These are phyloP conservation scores for Ophiocordyceps unilateralis DNA, from an alignment of 2,329 filamentous ascomycete genomes.

Conservation along the genomic window DNA sequence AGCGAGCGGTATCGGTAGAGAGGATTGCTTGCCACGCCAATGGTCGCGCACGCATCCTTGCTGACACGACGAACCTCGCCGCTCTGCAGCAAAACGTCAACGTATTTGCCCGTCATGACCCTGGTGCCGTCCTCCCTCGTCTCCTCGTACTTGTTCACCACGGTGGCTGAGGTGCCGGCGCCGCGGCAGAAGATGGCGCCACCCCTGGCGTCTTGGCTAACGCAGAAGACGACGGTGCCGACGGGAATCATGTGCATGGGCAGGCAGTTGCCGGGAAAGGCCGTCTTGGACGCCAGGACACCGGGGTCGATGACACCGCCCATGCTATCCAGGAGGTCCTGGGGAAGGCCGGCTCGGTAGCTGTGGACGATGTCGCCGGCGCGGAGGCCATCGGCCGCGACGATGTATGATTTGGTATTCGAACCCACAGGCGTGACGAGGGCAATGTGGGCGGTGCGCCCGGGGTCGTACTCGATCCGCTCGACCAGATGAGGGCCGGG, in stretches of 20 bases:
- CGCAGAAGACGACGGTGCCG: slow-evolving; percentile 82
- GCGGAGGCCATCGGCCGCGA: slow-evolving; percentile 87
- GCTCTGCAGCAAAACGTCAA: slow-evolving; percentile 76
- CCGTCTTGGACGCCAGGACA: slow-evolving; percentile 87
- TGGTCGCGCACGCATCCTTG: slow-evolving; percentile 84
- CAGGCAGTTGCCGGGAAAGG: slow-evolving; percentile 85
- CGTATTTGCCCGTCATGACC: slow-evolving; percentile 55
- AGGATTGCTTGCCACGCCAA: slow-evolving; percentile 86
- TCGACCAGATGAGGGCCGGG: slow-evolving; percentile 79
- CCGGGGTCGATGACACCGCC: slow-evolving; percentile 85
- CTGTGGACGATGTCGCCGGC: slow-evolving; percentile 85
- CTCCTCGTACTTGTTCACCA: slow-evolving; percentile 78
- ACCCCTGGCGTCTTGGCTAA: slow-evolving; percentile 58
- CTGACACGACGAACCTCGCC: slow-evolving; percentile 81
- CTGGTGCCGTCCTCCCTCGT: slow-evolving; percentile 40
- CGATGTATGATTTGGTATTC: slow-evolving; percentile 68
- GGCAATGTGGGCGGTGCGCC: slow-evolving; percentile 83
- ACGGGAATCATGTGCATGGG: slow-evolving; percentile 92
- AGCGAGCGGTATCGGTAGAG: slow-evolving; percentile 81
- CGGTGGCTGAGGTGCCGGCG: slow-evolving; percentile 78
- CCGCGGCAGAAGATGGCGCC: slow-evolving; percentile 85
- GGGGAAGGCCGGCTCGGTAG: slow-evolving; percentile 76
- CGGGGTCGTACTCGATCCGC: slow-evolving; percentile 90
- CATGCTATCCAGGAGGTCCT: slow-evolving; percentile 77
- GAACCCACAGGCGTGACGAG: slow-evolving; percentile 62